Evolutionary conservation across 108 stramenopile genomes (phyloP).

Genomic region (Nitzschia inconspicua): DNA sequence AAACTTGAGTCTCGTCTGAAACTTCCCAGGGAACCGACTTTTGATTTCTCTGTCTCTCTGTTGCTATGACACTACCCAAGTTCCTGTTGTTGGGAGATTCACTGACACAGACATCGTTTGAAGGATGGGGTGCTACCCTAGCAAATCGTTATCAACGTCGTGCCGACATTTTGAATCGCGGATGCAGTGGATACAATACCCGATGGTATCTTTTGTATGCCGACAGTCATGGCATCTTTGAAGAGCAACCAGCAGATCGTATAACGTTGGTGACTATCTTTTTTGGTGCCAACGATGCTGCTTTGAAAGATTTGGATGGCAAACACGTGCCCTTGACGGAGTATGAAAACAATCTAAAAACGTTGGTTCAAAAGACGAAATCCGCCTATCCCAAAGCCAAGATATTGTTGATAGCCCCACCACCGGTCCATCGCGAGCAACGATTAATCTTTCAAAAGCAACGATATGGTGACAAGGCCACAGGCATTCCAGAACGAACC

Average conservation of each 20-base stretch:
- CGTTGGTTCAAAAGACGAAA: constrained; percentile 40
- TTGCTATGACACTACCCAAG: too few relatives aligned
- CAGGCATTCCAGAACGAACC: constrained; percentile 55
- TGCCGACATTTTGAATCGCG: constrained; percentile 77
- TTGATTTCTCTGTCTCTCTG: too few relatives aligned
- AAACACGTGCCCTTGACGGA: constrained; percentile 69
- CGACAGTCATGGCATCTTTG: constrained; percentile 21
- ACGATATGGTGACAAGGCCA: constrained; percentile 62
- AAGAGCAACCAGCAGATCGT: constrained; percentile 25
- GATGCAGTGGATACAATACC: constrained; percentile 84
- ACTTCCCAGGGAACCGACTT: too few relatives aligned
- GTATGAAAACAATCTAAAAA: constrained; percentile 59
- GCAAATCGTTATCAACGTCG: constrained; percentile 73
- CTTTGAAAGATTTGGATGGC: constrained; percentile 35
- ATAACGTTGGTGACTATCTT: constrained; percentile 46
- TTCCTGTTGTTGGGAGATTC: constrained; percentile 79
- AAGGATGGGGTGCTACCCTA: constrained; percentile 72
- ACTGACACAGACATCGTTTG: constrained; percentile 59
- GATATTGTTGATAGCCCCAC: constrained; percentile 68
- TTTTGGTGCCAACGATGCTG: constrained; percentile 85
- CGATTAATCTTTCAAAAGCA: constrained; percentile 51
- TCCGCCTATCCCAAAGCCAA: constrained; percentile 25
- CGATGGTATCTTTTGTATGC: constrained; percentile 44
- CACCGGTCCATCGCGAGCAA: constrained; percentile 65
- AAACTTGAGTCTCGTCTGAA: too few relatives aligned